Conservation (phyloP, 768 basidiomycete genomes). For the Leccinum truebloodii region DNA sequence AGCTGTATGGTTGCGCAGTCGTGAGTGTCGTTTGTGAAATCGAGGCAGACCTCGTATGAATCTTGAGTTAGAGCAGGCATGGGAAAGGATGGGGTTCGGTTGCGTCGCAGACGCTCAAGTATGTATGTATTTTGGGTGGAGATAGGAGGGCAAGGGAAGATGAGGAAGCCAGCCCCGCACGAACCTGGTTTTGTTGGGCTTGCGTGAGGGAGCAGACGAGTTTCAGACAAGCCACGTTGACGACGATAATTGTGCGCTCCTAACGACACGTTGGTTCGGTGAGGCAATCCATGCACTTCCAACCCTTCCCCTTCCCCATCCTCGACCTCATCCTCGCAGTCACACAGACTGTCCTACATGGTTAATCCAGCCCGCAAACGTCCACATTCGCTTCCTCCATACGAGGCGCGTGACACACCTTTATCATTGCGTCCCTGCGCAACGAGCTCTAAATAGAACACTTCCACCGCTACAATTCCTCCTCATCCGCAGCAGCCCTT, state of each 20-base stretch:
- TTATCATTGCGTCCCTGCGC: conserved; percentile 36
- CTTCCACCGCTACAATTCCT: conserved; percentile 22
- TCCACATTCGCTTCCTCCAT: conserved; percentile 35
- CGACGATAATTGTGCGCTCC: conserved; percentile 30
- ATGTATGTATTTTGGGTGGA: conserved; percentile 14
- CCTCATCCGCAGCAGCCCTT: conserved; percentile 21
- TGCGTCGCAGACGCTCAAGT: conserved; percentile 36
- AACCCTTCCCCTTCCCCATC: conserved; percentile 35
- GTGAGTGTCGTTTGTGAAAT: conserved; percentile 69
- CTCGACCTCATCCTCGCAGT: conserved; percentile 15
- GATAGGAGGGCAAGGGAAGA: conserved; percentile 17
- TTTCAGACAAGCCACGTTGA: conserved; percentile 31
- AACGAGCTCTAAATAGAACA: conserved; percentile 39
- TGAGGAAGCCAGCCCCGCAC: conserved; percentile 28
- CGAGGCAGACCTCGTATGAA: conserved; percentile 63
- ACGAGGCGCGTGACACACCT: conserved; percentile 29
- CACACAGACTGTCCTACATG: background rate
- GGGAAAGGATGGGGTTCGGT: conserved; percentile 11
- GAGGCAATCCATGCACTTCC: conserved; percentile 24
- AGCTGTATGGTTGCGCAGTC: conserved; percentile 66
- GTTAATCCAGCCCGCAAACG: conserved; percentile 32
- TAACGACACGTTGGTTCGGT: conserved; percentile 34
- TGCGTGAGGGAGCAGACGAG: conserved; percentile 31
- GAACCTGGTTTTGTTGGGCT: conserved; percentile 35
- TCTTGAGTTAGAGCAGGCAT: conserved; percentile 63